Base-by-base conservation (phyloP, 768 basidiomycete species). In the Trametes sanguinea region DNA sequence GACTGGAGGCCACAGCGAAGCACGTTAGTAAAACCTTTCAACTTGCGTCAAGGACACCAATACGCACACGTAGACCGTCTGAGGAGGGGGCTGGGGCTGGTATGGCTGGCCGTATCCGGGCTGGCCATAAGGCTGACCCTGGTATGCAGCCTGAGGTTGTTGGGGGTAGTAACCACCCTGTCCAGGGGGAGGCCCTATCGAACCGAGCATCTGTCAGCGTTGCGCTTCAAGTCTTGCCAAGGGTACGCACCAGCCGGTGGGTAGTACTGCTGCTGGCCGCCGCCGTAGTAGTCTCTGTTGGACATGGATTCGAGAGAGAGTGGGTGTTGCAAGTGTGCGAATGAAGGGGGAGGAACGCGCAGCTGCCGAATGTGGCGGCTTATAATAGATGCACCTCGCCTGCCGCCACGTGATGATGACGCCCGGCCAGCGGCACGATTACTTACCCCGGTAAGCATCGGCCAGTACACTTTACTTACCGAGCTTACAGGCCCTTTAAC, bases 61-160 rank as follows among this genome's bases (percentile, higher is more conserved):
- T 29, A 81, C 89, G 66, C 70, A 92, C 90, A 92, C 88, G 70
- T 90, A 89, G 54, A 93, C 86, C 0, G 88, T 86, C 72, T 93
- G 90, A 16, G 92, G 91, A 65, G 85, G 86, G 16, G 85, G 87
- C 65, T 88, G 84, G 14, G 84, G 83, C 55, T 83, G 80, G 65
- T 82, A 83, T 6, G 71, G 73, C 29, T 72, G 76, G 14, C 65
- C 64, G 43, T 65, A 65, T 33, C 60, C 62, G 29, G 78, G 79
- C 32, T 79, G 78, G 2, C 67, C 67, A 51, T 71, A 67, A 30
- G 69, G 80, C 67, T 80, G 79, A 39, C 67, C 71, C 55, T 86
- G 83, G 72, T 92, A 89, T 0, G 87, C 77, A 67, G 88, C 85
- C 64, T 83, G 86, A 11, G 90, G 91, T 75, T 87, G 85, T 79